phyloP scores from a whole-genome alignment of 495 filamentous ascomycete genomes.

The Hyaloscypha hepaticicola region DNA sequence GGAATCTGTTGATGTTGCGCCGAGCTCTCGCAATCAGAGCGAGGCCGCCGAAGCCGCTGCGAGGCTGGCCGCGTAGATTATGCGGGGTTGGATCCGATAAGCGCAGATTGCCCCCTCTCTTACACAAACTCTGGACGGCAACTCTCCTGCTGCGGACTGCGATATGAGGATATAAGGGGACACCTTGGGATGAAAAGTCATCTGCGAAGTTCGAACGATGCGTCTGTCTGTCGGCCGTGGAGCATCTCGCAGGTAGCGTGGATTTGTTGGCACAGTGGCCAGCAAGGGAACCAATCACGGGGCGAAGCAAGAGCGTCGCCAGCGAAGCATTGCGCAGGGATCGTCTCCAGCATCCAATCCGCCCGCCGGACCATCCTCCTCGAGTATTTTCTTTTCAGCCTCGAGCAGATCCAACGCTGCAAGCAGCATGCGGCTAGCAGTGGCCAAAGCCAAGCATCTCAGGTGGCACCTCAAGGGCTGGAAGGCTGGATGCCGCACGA shows the following conservation, averaged over 20 bases:
- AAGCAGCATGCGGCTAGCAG: conserved; percentile 7
- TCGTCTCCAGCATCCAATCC: conserved; percentile 13
- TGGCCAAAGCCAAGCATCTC: conserved; percentile 6
- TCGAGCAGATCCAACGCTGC: conserved; percentile 24
- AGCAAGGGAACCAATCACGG: conserved; percentile 14
- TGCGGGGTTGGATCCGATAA: conserved; percentile 1
- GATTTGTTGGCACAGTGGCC: conserved; percentile 25
- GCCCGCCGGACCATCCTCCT: conserved; percentile 12
- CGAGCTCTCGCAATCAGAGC: background rate
- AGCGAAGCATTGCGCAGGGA: conserved; percentile 3
- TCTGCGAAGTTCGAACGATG: background rate
- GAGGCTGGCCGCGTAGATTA: background rate
- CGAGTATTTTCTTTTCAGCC: conserved; percentile 30
- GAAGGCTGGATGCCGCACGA: too few species aligned
- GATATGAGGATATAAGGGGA: background rate
- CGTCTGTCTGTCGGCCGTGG: background rate
- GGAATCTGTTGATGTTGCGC: background rate
- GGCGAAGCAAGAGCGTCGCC: background rate
- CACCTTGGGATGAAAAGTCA: background rate
- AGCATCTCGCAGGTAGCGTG: conserved; percentile 8
- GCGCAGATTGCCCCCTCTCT: background rate
- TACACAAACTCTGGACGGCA: background rate
- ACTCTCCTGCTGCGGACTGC: background rate
- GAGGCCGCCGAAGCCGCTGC: background rate
- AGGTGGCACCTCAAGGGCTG: conserved; percentile 13